Evolutionary conservation across 495 filamentous ascomycete species (phyloP).

Genomic region (Talaromyces stipitatus): DNA sequence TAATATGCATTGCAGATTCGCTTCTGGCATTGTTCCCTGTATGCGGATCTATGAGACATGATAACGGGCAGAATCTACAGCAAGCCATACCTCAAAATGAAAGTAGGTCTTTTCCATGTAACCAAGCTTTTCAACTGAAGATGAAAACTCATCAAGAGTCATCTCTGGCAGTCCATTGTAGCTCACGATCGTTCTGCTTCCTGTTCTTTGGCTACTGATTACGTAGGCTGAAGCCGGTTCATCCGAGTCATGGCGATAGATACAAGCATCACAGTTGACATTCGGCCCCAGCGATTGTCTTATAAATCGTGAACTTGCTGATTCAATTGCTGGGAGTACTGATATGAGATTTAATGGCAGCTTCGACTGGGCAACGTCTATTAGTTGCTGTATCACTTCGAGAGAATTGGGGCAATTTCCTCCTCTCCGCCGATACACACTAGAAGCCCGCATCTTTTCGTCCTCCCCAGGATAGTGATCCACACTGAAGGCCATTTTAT

Average conservation of each 20-base stretch:
- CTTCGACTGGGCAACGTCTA: conserved; percentile 13
- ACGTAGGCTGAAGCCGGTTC: conserved; percentile 67
- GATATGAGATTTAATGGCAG: conserved; percentile 30
- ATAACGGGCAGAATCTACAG: not conserved
- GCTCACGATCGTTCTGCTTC: conserved; percentile 63
- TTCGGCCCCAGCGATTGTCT: conserved; percentile 26
- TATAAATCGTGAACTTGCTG: conserved; percentile 32
- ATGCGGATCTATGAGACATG: conserved; percentile 3
- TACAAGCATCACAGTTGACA: conserved; percentile 45
- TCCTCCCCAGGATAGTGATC: conserved; percentile 61
- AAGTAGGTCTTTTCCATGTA: conserved; percentile 39
- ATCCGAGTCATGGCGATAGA: conserved; percentile 46
- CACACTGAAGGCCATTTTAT: conserved; percentile 35
- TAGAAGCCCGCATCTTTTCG: conserved; percentile 60
- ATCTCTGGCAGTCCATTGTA: conserved; percentile 62
- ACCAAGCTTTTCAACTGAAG: not conserved
- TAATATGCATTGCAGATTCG: conserved; percentile 53
- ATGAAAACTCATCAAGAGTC: conserved; percentile 47
- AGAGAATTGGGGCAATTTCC: conserved; percentile 67
- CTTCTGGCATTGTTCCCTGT: conserved; percentile 59
- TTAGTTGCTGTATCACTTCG: conserved; percentile 58
- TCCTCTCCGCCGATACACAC: conserved; percentile 51
- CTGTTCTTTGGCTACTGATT: conserved; percentile 49
- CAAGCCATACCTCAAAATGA: conserved; percentile 60
- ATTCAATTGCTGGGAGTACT: conserved; percentile 34